phyloP scores from a whole-genome alignment of 1,284 basidiomycete genomes.

The Ceratobasidium sp. region DNA sequence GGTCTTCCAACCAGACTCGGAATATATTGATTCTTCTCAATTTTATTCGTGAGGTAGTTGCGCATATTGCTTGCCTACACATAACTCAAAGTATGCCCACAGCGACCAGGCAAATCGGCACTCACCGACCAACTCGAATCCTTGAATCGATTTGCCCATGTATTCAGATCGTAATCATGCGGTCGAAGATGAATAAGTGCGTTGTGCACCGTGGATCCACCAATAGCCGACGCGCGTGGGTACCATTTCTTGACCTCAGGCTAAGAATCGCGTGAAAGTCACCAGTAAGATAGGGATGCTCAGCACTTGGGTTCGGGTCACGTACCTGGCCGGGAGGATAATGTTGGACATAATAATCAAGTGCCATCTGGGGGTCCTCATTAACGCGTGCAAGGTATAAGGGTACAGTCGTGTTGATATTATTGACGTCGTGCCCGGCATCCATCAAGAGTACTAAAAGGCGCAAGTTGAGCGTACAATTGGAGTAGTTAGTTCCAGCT shows the following conservation, averaged over 20 bases:
- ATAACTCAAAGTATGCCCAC: background rate
- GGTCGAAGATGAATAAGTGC: conserved; percentile 40
- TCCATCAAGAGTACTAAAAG: conserved; percentile 34
- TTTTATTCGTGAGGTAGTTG: conserved; percentile 21
- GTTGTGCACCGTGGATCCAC: conserved; percentile 38
- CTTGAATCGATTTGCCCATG: conserved; percentile 19
- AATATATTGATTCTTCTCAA: conserved; percentile 40
- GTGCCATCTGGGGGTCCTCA: conserved; percentile 38
- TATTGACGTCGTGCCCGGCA: conserved; percentile 38
- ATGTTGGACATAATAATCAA: conserved; percentile 40
- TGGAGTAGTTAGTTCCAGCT: too few relatives aligned
- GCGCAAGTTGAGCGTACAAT: background rate
- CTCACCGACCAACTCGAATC: conserved; percentile 43
- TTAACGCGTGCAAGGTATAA: conserved; percentile 38
- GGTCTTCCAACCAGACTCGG: conserved; percentile 16
- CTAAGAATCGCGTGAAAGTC: background rate
- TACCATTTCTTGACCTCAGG: conserved; percentile 41
- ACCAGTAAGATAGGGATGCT: too few relatives aligned
- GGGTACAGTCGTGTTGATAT: conserved; percentile 34
- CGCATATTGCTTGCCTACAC: conserved; percentile 36
- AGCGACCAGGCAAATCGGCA: background rate
- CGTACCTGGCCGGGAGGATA: conserved; percentile 41
- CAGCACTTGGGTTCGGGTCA: background rate
- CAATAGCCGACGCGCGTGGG: conserved; percentile 32
- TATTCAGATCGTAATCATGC: conserved; percentile 38